These are phyloP conservation scores for Oldenlandia corymbosa DNA, from an alignment of 257 asterid species.

Conservation along the genomic window DNA sequence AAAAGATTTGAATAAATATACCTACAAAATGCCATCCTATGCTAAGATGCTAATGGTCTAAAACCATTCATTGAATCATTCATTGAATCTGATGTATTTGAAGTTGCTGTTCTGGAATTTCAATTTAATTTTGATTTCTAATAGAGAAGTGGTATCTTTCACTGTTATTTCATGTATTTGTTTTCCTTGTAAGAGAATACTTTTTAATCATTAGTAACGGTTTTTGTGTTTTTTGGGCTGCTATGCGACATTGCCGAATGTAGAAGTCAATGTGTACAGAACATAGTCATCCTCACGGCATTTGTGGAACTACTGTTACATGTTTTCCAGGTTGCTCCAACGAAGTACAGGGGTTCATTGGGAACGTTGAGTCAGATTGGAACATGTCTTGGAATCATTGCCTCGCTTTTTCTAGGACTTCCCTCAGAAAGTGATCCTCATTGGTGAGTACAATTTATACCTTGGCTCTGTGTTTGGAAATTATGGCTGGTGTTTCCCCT, in stretches of 20 bases:
- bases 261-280: neutral
- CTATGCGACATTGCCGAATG: neutral
- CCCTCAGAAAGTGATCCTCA: conserved; percentile 80
- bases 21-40: no score
- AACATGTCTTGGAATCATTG: conserved; percentile 77
- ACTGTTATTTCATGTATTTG: neutral
- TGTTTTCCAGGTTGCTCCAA: conserved; percentile 70
- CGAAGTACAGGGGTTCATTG: conserved; percentile 67
- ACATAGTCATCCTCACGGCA: neutral
- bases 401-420: conserved; percentile 56
- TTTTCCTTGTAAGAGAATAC: neutral
- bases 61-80: neutral
- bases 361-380: conserved; percentile 84
- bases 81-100: neutral
- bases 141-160: no score
- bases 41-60: conserved; percentile 7
- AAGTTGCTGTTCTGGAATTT: neutral
- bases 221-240: neutral
- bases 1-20: neutral
- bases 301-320: conserved; percentile 1
- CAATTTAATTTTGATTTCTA: neutral
- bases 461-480: neutral
- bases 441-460: conserved; percentile 42
- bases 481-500: neutral
- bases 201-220: neutral